phyloP scores from a whole-genome alignment of 805 yeast genomes.

The Ogataea pini region DNA sequence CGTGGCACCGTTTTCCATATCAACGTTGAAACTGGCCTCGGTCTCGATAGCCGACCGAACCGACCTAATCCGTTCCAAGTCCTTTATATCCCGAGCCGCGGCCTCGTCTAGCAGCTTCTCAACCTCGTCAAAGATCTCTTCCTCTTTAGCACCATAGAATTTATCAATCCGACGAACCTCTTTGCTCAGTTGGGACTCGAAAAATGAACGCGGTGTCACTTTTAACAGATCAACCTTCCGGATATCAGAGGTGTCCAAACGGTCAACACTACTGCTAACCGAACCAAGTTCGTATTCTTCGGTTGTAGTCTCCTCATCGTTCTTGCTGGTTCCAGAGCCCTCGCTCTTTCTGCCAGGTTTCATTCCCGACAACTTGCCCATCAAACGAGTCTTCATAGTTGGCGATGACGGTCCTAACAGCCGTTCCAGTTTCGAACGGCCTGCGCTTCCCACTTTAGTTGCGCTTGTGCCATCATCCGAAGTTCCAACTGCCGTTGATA shows the following conservation, averaged over 20 bases:
- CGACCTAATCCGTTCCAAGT: constrained; percentile 26
- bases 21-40: constrained; percentile 23
- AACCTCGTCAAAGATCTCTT: constrained; percentile 45
- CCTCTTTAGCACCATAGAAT: constrained; percentile 51
- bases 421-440: constrained; percentile 18
- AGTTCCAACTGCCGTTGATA: constrained; percentile 19
- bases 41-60: constrained; percentile 3
- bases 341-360: constrained; percentile 1
- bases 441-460: neutral
- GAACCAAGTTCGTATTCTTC: constrained; percentile 25
- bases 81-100: constrained; percentile 16
- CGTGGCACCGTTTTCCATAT: constrained; percentile 16
- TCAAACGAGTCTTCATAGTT: constrained; percentile 14
- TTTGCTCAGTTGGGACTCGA: constrained; percentile 45
- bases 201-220: constrained; percentile 43
- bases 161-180: constrained; percentile 54
- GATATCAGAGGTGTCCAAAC: constrained; percentile 9
- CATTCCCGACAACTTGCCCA: constrained; percentile 22
- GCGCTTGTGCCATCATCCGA: constrained; percentile 14
- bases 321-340: constrained; percentile 4
- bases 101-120: constrained; percentile 46
- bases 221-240: constrained; percentile 25
- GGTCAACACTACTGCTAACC: constrained; percentile 4
- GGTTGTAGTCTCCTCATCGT: constrained; percentile 9
- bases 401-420: constrained; percentile 14